phyloP scores from a whole-genome alignment of 2,329 filamentous ascomycete genomes.

The Xylogone sp. region DNA sequence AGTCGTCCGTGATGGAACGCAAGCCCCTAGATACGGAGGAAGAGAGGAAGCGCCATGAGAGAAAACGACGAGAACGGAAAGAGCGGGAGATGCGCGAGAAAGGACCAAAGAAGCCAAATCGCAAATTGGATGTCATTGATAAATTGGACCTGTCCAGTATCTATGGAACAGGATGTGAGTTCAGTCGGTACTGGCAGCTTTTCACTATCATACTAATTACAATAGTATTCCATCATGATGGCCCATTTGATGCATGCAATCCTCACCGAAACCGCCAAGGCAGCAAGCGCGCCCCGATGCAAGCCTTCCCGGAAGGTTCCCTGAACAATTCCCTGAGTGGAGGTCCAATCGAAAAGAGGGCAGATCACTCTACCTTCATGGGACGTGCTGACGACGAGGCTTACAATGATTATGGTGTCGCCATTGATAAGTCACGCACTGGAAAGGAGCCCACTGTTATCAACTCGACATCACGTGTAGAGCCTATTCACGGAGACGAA shows the following conservation, averaged over 20 bases:
- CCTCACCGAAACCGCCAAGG: constrained; percentile 88
- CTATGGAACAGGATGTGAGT: constrained; percentile 85
- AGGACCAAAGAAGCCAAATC: constrained; percentile 26
- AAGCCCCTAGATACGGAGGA: constrained; percentile 55
- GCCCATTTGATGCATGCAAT: constrained; percentile 94
- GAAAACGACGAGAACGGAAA: constrained; percentile 43
- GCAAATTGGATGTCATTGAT: constrained; percentile 81
- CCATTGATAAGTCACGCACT: constrained; percentile 28
- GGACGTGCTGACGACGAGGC: constrained; percentile 78
- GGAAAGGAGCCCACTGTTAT: constrained; percentile 46
- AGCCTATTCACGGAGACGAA: constrained; percentile 80
- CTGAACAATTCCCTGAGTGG: constrained; percentile 87
- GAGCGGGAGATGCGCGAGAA: constrained; percentile 34
- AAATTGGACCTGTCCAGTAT: constrained; percentile 95
- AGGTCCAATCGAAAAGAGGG: constrained; percentile 75
- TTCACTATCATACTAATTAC: background rate
- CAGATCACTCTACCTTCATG: constrained; percentile 86
- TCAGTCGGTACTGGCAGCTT: no score
- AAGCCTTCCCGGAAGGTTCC: constrained; percentile 90
- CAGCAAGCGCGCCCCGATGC: constrained; percentile 83
- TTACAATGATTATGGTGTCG: constrained; percentile 65
- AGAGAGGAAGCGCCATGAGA: constrained; percentile 55
- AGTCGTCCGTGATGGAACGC: constrained; percentile 65
- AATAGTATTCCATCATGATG: constrained; percentile 95
- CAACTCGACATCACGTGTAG: constrained; percentile 63